Conservation (phyloP, 2,329 filamentous ascomycete species). For the Sporothrix globosa region DNA sequence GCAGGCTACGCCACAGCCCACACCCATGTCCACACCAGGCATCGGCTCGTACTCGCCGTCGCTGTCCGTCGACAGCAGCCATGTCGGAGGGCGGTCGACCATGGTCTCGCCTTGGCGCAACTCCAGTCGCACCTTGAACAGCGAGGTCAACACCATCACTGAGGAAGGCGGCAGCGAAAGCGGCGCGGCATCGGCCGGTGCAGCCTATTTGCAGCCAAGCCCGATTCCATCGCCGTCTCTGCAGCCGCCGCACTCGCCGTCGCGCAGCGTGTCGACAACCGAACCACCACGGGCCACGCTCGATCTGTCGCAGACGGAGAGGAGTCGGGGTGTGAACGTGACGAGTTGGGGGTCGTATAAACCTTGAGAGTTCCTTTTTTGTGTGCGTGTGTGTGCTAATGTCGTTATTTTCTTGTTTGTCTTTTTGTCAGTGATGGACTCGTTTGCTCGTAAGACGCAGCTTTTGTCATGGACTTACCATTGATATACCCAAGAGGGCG, state of each 20-base stretch:
- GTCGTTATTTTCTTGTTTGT: neutral
- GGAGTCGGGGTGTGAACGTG: slow-evolving; percentile 27
- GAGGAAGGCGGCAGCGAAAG: neutral
- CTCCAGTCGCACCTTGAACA: slow-evolving; percentile 10
- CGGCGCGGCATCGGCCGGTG: too few relatives aligned
- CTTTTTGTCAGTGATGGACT: neutral
- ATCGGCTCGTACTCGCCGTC: slow-evolving; percentile 25
- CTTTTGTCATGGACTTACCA: slow-evolving; percentile 2
- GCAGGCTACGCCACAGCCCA: slow-evolving; percentile 19
- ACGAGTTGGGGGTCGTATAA: slow-evolving; percentile 34
- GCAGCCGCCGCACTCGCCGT: neutral
- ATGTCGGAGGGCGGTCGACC: slow-evolving; percentile 16
- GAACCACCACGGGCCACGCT: slow-evolving; percentile 32
- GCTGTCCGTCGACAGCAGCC: slow-evolving; percentile 2
- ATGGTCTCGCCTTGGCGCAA: slow-evolving; percentile 32
- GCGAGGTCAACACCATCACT: slow-evolving; percentile 4
- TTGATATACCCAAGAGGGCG: slow-evolving; percentile 1
- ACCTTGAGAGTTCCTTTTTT: neutral
- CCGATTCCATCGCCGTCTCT: neutral
- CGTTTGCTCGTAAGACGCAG: neutral
- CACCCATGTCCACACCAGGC: slow-evolving; percentile 4
- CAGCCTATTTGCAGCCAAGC: neutral
- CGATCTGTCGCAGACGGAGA: slow-evolving; percentile 31
- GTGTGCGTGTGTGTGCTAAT: neutral
- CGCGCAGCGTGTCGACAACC: neutral